Evolutionary conservation across 139 green algal species (phyloP), one percentile per base, ranked within the genome.

Genomic region (Zygnema circumcarinatum): DNA sequence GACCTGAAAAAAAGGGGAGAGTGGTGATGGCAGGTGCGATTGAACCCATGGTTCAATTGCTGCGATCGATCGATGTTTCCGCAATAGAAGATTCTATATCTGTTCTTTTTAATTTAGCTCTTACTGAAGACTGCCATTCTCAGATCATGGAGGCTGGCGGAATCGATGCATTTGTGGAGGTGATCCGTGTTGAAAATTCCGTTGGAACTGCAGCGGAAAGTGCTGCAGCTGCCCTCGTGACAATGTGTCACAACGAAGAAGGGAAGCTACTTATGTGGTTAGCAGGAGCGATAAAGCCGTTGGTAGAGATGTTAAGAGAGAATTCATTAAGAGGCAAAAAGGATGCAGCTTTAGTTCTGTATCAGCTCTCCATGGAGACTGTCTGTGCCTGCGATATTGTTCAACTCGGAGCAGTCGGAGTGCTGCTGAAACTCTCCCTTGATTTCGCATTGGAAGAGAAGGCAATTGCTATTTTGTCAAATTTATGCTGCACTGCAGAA

Each of bases 401-500:
- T 7, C 11, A 7, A 16, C 22, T 62, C n/a, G 76, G 39, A 69
- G 76, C 36, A 3, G 76, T 84, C 35, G 25, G 29, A 36, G 29
- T 84, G 3, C 39, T 84, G 20, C 22, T 84, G 11, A 52, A 84
- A 1, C 25, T 73, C 32, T n/a, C 68, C 1, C 38, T 33, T 56
- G 47, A 62, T 62, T 16, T 32, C 35, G 39, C 47, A 62, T 62
- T 84, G 39, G 76, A 68, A 22, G 76, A 84, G 31, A 84, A 84
- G 39, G 76, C 52, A 11, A 76, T 32, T 22, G 76, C 76, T 21
- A 62, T 84, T 54, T 40, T 52, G 29, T 21, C 38, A 33, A 84
- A 84, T 32, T 33, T 84, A 21, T 69, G 36, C 76, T 62, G 76
- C 11, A 32, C 16, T 29, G 21, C 35, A 69, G 36, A 62, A 75